Evolutionary conservation across 768 basidiomycete genomes (phyloP).

Genomic region (Polyporus arcularius): DNA sequence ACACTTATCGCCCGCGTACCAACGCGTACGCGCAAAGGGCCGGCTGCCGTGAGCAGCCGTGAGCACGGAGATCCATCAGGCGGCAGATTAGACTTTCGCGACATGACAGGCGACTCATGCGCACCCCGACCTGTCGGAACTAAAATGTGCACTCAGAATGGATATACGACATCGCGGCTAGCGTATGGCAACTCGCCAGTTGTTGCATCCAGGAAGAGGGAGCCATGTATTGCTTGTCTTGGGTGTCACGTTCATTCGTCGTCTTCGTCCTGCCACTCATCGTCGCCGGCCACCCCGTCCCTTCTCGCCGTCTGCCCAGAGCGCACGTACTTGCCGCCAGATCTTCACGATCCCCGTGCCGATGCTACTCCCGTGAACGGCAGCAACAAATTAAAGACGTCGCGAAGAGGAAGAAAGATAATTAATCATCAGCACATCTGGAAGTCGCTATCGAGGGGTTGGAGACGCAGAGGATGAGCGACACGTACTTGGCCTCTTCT

Average conservation of each 20-base stretch:
- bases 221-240: no score
- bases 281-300: not conserved
- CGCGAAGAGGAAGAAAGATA: not conserved
- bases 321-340: constrained; percentile 57
- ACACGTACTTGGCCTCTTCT: constrained; percentile 58
- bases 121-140: not conserved
- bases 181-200: no score
- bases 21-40: no score
- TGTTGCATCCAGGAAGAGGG: no score
- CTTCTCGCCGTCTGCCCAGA: constrained; percentile 39
- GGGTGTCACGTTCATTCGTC: not conserved
- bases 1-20: no score
- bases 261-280: not conserved
- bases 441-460: not conserved
- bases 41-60: not conserved
- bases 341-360: constrained; percentile 76
- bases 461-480: not conserved
- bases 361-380: constrained; percentile 45
- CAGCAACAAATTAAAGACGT: not conserved
- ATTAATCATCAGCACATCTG: not conserved
- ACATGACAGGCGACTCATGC: not conserved
- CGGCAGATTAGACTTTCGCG: not conserved
- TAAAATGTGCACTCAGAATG: not conserved
- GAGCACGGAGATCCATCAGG: not conserved
- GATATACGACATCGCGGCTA: not conserved